Evolutionary conservation across 2,329 filamentous ascomycete species (phyloP), one percentile per base, ranked within the genome.

Genomic region (Ceratocystis destructans): DNA sequence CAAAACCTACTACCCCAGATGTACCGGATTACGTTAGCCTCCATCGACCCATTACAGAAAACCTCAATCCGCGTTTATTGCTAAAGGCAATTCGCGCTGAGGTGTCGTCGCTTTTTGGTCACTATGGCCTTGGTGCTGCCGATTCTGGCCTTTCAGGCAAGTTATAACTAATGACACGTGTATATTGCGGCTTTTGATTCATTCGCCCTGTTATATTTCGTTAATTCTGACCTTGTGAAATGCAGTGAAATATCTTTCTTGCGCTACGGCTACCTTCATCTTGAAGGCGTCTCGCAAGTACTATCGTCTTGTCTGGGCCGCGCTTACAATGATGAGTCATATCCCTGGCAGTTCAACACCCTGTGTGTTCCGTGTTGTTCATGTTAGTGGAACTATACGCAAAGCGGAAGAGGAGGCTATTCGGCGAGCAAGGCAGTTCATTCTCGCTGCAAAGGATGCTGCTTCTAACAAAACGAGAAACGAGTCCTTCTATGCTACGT

Each of bases 241-340:
- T 37, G 12, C 70, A 93, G 90, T 99, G 64, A 96, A 96, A 79
- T 99, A 99, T 75, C 81, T 95, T 64, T 96, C 91, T 0, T 80
- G 86, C 2, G 88, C 91, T n/a, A 99, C 94, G 0, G 96, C 90
- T 5, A 99, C 93, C 0, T 90, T 93, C 65, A 99, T 99, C 68
- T 80, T 99, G 48, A 85, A 89, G 69, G 90, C 92, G 70, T 85
- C 89, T 2, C 86, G 94, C 67, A 85, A 86, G 17, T 87, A 96
- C 70, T 95, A 92, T 74, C 83, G 90, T 61, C 82, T 96, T 69
- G 86, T 96, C 3, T 99, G 94, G 94, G 87, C 91, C 0, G 89
- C 91, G 0, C 78, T 99, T 64, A 89, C 90, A 0, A 89, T 91
- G 71, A 87, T 94, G 79, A 86, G 86, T 25, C 80, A 77, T 17